A percentile compares a stretch with the other conserved stretches of the same genome.
Conservation (phyloP, 805 yeast species). For the Lipomyces spencermartinsiae region DNA sequence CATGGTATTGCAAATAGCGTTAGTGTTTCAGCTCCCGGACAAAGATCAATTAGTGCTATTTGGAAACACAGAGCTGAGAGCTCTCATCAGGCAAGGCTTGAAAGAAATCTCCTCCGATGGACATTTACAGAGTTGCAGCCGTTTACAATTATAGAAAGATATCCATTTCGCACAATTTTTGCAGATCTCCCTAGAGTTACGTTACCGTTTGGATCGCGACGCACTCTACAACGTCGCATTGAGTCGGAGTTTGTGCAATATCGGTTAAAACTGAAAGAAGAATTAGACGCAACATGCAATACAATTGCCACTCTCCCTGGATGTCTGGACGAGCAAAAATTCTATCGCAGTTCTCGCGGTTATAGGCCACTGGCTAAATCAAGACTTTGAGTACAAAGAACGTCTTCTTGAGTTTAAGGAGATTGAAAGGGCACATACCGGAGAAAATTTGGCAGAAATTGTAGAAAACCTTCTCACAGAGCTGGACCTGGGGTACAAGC, state of each 20-base stretch:
- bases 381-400: neutral
- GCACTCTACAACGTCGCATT: neutral
- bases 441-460: neutral
- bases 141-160: too few species aligned
- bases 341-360: neutral
- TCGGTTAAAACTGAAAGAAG: neutral
- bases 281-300: neutral
- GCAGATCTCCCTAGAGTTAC: too few species aligned
- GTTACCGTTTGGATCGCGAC: too few species aligned
- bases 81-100: too few species aligned
- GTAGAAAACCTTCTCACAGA: conserved; percentile 5
- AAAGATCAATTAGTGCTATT: too few species aligned
- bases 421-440: neutral
- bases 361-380: conserved; percentile 6
- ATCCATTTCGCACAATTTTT: too few species aligned
- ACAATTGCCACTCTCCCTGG: conserved; percentile 8
- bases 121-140: too few species aligned
- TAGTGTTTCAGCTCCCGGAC: too few species aligned
- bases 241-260: neutral
- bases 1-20: too few species aligned
- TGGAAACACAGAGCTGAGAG: too few species aligned
- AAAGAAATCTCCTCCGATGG: too few species aligned
- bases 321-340: conserved; percentile 13
- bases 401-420: conserved; percentile 10
- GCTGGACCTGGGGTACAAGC: conserved; percentile 3